These are phyloP conservation scores for Guillardia theta DNA, from an alignment of 78 protist species.

Conservation along the genomic window DNA sequence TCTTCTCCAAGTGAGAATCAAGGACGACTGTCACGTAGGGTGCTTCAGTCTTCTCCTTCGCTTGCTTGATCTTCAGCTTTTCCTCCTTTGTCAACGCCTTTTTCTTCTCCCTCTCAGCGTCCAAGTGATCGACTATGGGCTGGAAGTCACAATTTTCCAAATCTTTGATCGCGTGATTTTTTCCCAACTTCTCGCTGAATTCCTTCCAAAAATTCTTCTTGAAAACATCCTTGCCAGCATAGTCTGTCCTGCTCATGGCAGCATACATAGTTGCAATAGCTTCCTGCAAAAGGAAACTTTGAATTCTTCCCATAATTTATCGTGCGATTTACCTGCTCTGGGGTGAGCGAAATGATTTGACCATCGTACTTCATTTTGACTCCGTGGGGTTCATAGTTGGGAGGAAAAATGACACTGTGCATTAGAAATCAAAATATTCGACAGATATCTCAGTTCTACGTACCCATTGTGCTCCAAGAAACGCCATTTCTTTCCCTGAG, in stretches of 20 bases:
- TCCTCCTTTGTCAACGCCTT: slow-evolving; percentile 80
- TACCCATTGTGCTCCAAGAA: slow-evolving; percentile 82
- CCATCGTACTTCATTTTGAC: slow-evolving; percentile 69
- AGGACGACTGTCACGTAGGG: slow-evolving; percentile 75
- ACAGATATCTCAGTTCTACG: too few species aligned
- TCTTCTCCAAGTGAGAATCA: slow-evolving; percentile 85
- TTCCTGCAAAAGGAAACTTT: too few species aligned
- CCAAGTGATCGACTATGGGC: slow-evolving; percentile 53
- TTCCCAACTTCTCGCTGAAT: background rate
- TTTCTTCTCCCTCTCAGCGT: slow-evolving; percentile 56
- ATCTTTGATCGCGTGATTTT: slow-evolving; percentile 44
- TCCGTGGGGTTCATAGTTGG: slow-evolving; percentile 83
- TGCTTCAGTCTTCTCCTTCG: slow-evolving; percentile 66
- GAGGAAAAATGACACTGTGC: slow-evolving; percentile 90
- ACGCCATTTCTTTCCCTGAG: slow-evolving; percentile 17
- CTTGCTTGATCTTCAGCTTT: slow-evolving; percentile 67
- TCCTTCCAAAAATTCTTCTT: slow-evolving; percentile 62
- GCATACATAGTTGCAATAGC: background rate
- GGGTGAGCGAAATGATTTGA: background rate
- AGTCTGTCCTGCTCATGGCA: slow-evolving; percentile 70
- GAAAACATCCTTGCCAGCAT: slow-evolving; percentile 69
- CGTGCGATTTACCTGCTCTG: too few species aligned
- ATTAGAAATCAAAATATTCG: too few species aligned
- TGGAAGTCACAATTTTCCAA: slow-evolving; percentile 79
- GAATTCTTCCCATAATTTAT: too few species aligned